Evolutionary conservation across 2,329 filamentous ascomycete genomes (phyloP).

Genomic region (Beauveria caledonica): DNA sequence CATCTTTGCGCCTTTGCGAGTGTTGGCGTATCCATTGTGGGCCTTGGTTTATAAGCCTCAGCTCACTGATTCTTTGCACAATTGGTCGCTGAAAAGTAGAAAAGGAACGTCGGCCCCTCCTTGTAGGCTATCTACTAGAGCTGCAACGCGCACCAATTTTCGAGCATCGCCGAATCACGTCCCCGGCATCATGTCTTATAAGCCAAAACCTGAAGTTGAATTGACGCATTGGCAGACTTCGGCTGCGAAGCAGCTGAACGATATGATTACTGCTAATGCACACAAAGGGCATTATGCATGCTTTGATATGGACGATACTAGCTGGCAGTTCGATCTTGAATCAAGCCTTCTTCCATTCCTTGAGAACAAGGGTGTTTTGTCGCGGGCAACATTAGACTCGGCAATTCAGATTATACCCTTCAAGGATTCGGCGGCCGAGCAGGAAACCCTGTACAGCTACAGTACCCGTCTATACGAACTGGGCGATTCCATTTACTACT

Average conservation of each 20-base stretch:
- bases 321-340: conserved; percentile 33
- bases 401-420: conserved; percentile 33
- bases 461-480: conserved; percentile 35
- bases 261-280: conserved; percentile 31
- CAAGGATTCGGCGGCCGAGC: conserved; percentile 28
- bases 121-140: background rate
- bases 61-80: background rate
- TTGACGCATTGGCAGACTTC: conserved; percentile 27
- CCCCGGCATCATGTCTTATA: background rate
- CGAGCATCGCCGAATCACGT: background rate
- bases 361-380: conserved; percentile 32
- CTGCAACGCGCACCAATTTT: background rate
- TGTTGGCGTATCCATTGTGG: background rate
- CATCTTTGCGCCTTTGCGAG: too few relatives aligned
- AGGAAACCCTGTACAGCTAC: conserved; percentile 36
- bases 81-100: background rate
- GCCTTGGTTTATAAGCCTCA: background rate
- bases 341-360: conserved; percentile 36
- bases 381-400: conserved; percentile 32
- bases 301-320: conserved; percentile 40
- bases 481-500: conserved; percentile 34
- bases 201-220: background rate
- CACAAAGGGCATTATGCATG: conserved; percentile 30
- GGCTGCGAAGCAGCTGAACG: conserved; percentile 27
- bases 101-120: background rate